phyloP scores from a whole-genome alignment of 2,329 filamentous ascomycete species.

The Daldinia sp. region DNA sequence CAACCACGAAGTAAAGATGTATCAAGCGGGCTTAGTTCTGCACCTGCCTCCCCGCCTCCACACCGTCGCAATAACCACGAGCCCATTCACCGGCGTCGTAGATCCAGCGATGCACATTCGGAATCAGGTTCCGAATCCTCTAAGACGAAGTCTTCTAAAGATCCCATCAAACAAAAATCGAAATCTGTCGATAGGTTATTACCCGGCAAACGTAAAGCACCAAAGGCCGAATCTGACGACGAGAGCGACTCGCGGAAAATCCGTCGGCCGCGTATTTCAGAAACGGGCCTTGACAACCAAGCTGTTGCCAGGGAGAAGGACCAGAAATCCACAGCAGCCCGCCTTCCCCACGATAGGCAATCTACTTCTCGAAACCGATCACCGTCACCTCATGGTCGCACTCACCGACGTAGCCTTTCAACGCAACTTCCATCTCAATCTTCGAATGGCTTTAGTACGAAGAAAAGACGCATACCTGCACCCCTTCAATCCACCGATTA shows the following conservation, averaged over 20 bases:
- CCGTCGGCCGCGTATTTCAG: conserved; percentile 65
- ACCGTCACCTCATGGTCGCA: conserved; percentile 68
- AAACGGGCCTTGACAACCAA: conserved; percentile 55
- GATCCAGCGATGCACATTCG: conserved; percentile 56
- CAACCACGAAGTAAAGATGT: conserved; percentile 61
- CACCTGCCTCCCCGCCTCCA: conserved; percentile 66
- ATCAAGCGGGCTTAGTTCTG: conserved; percentile 70
- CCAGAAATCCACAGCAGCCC: conserved; percentile 51
- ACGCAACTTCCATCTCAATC: conserved; percentile 70
- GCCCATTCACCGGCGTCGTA: conserved; percentile 56
- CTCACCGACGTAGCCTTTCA: conserved; percentile 73
- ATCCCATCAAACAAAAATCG: conserved; percentile 60
- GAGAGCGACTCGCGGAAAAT: conserved; percentile 66
- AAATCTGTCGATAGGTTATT: conserved; percentile 62
- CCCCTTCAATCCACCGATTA: conserved; percentile 73
- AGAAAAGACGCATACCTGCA: conserved; percentile 72
- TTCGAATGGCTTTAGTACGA: conserved; percentile 67
- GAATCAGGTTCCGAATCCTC: conserved; percentile 69
- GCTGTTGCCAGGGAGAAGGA: conserved; percentile 51
- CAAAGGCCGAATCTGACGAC: conserved; percentile 68
- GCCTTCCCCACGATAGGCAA: conserved; percentile 52
- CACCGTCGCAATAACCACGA: conserved; percentile 50
- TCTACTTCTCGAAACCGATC: conserved; percentile 60
- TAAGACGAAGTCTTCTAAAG: conserved; percentile 59
- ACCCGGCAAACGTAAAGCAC: conserved; percentile 66